Base-by-base conservation (phyloP, 2,329 filamentous ascomycete genomes). In the Pseudocercospora ulei region DNA sequence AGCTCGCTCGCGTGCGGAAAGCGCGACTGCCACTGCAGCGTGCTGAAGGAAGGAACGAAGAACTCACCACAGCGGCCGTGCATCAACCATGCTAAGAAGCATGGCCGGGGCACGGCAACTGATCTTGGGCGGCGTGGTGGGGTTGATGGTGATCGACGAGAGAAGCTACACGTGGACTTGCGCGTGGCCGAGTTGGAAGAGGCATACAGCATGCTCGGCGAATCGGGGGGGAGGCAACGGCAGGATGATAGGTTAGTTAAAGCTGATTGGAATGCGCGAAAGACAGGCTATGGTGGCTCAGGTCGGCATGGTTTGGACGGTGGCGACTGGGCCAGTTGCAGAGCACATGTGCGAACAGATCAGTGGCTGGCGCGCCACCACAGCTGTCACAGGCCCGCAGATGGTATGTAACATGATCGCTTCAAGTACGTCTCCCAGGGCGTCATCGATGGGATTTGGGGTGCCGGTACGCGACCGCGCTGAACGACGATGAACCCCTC, bases 401-500 rank as follows among this genome's bases (percentile, higher is more conserved):
- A 65, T 76, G 3, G 63, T 78, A 20, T 64, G 78, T 64, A 72
- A 35, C 57, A 63, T 16, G 64, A 73, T 13, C 63, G 68, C 7
- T 75, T 78, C 43, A 50, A 62, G 5, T 78, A 72, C 57, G 62
- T 80, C 13, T 66, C 71, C 3, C 76, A 79, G 51, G 76, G 75
- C 1, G 73, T 82, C 39, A 69, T 80, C 16, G 75, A 80, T 41
- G 77, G 81, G 47, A 71, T 76, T 5, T 81, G 76, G 76, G 76
- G 65, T 58, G 53, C 72, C 53, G 52, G 71, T 49, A 50, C 67
- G 48, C 49, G 60, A 50, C 48, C 67, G 38, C 67, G 38, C 56
- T 59, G 1, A 54, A 56, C 3, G 65, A 70, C 18, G 62, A 66
- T 5, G 31, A 43, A 11, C 60, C 63, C 1, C 7, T 77, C 77